Conservation (phyloP, 805 yeast species). For the Debaryomyces tyrocola region DNA sequence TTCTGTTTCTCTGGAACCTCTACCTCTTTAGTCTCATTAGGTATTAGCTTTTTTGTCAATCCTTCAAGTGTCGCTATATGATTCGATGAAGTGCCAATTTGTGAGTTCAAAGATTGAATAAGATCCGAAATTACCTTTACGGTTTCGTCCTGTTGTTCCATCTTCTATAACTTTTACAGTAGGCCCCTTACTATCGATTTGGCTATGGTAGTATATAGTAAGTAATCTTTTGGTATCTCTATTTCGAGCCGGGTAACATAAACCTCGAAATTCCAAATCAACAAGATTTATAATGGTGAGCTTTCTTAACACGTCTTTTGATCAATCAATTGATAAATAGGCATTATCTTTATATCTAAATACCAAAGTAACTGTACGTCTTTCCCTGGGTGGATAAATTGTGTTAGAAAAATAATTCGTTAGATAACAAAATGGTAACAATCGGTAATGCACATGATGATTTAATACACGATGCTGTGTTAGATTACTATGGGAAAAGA, state of each 20-base stretch:
- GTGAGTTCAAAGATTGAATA: not conserved
- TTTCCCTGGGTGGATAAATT: not conserved
- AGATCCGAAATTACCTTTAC: not conserved
- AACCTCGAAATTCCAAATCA: not conserved
- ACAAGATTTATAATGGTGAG: not conserved
- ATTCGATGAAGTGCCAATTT: constrained; percentile 8
- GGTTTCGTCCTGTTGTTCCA: not conserved
- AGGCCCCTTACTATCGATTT: not conserved
- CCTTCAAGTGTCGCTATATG: constrained; percentile 17
- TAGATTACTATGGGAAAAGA: constrained; percentile 95
- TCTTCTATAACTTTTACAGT: not conserved
- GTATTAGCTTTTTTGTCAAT: constrained; percentile 17
- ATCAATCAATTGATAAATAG: not conserved
- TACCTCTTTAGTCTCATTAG: constrained; percentile 9
- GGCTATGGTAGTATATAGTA: not conserved
- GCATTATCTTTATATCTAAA: not conserved
- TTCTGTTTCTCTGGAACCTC: not conserved
- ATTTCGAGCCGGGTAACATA: not conserved
- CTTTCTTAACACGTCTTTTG: constrained; percentile 8
- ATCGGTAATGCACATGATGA: constrained; percentile 91
- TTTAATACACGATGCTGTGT: constrained; percentile 92
- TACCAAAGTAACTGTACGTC: not conserved
- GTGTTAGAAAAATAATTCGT: not conserved
- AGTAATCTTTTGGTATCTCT: not conserved
- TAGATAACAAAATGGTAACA: constrained; percentile 57